Evolutionary conservation across 176 grass and related monocot genomes (phyloP).

Genomic region (Triticum timopheevii): DNA sequence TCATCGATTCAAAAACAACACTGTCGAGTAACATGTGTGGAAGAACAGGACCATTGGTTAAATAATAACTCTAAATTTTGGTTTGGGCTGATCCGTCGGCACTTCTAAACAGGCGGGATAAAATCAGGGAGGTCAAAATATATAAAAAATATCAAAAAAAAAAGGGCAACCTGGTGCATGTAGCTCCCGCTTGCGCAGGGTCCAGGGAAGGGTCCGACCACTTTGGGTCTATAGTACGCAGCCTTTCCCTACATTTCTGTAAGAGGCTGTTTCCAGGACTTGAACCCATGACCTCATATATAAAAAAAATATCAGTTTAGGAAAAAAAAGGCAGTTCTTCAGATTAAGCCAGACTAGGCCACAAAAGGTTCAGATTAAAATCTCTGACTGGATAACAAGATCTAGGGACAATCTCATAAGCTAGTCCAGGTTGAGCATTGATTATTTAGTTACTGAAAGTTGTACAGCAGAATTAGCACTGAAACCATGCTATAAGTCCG

Average conservation of each 20-base stretch:
- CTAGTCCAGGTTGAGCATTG: background rate
- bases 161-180: too few relatives aligned
- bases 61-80: background rate
- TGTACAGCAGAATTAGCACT: background rate
- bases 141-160: too few relatives aligned
- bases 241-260: too few relatives aligned
- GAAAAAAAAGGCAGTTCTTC: conserved; percentile 6
- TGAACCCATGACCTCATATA: too few relatives aligned
- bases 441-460: background rate
- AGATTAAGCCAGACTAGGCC: background rate
- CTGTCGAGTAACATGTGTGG: background rate
- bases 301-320: background rate
- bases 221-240: too few relatives aligned
- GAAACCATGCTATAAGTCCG: background rate
- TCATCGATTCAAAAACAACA: background rate
- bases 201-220: too few relatives aligned
- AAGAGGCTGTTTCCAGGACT: too few relatives aligned
- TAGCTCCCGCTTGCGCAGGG: too few relatives aligned
- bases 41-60: background rate
- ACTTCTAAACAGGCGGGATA: background rate
- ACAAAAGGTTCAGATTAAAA: background rate
- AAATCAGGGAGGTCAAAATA: background rate
- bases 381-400: background rate
- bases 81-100: background rate
- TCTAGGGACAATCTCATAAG: background rate